phyloP scores from a whole-genome alignment of 148 eudicot species.

The Hydrangea macrophylla region DNA sequence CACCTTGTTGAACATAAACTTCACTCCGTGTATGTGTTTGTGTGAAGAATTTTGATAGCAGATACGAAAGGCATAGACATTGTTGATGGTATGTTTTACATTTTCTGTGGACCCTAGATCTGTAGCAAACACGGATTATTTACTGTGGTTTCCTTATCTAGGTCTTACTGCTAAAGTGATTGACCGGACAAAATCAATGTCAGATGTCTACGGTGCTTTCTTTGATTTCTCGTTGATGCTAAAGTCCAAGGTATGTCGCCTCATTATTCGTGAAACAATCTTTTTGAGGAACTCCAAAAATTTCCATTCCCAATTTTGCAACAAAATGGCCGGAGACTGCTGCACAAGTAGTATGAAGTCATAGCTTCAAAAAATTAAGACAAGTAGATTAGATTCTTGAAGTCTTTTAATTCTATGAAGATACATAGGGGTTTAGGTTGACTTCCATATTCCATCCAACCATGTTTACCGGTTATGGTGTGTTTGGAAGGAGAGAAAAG shows the following conservation, averaged over 20 bases:
- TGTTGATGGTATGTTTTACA: neutral
- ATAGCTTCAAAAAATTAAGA: too few species aligned
- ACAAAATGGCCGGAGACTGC: too few species aligned
- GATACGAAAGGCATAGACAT: neutral
- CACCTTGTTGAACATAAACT: neutral
- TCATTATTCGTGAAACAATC: neutral
- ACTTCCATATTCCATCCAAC: too few species aligned
- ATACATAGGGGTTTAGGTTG: too few species aligned
- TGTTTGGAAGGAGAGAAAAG: too few species aligned
- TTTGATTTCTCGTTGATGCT: constrained; percentile 74
- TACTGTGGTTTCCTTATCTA: constrained; percentile 16
- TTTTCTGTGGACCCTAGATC: neutral
- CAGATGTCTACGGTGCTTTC: constrained; percentile 89
- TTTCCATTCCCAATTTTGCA: too few species aligned
- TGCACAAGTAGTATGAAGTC: too few species aligned
- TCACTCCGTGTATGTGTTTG: neutral
- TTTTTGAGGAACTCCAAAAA: too few species aligned
- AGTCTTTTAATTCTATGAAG: too few species aligned
- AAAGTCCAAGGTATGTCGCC: constrained; percentile 57
- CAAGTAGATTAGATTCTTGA: too few species aligned
- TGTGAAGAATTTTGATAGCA: too few species aligned
- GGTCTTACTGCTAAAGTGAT: constrained; percentile 88
- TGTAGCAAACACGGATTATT: neutral
- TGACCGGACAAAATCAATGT: constrained; percentile 61
- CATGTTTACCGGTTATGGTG: too few species aligned